Evolutionary conservation across 1,284 basidiomycete genomes (phyloP), one percentile per base, ranked within the genome.

Genomic region (Irpex sp.): DNA sequence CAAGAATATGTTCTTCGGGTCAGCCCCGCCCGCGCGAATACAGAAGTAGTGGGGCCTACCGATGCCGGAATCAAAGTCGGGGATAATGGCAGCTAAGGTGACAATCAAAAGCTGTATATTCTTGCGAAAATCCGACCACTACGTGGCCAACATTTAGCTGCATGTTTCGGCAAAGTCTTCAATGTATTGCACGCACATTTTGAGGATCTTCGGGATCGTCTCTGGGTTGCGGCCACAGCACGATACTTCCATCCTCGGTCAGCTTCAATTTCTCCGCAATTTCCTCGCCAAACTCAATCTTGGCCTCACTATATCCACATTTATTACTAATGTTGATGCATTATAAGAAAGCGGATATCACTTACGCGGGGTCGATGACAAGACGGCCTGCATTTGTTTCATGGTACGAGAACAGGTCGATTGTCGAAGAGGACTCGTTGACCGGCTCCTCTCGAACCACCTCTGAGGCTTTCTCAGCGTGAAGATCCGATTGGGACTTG

Each of bases 21-120:
- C 44, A 47, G 13, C n/a, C 44, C 44, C 44, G 44, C 44, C 44
- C 44, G 44, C 44, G n/a, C 0, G 44, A 47, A 37, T 51, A 48
- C 13, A 17, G 49, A 26, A 47, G 44, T 13, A 1, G 44, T n/a
- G 6, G 7, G 1, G 60, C 78, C 59, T 26, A 85, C 87, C 86
- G 65, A 87, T 86, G 0, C 84, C 86, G 11, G 86, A 88, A 67
- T 87, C 85, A 66, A 89, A 89, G 68, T 89, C 88, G 0, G 88
- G 88, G 8, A 88, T 82, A 48, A 89, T 83, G 2, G 88, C 85
- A 7, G 88, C 86, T 44, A 89, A 71, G 0, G 87, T 88, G 62
- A 87, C 78, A 64, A 89, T 85, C 47, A 85, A 65, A 31, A 89
- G 73, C 61, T 85, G 84, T 2, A 87, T 62, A 49, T 79, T 78